phyloP scores from a whole-genome alignment of 148 eudicot species.

The Chenopodium berlandieri region DNA sequence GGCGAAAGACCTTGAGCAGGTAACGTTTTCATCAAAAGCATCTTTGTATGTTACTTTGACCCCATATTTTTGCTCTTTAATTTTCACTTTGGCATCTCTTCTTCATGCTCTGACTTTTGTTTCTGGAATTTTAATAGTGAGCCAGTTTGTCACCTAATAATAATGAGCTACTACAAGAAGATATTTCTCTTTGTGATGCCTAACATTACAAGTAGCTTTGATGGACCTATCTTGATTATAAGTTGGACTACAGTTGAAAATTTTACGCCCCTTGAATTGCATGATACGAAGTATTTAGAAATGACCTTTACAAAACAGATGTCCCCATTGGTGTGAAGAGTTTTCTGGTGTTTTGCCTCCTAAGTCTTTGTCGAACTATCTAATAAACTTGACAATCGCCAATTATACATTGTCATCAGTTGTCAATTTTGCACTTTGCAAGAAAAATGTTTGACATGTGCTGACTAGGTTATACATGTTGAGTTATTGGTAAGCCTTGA shows the following conservation, averaged over 20 bases:
- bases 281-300: background rate
- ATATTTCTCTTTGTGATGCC: background rate
- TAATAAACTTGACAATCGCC: background rate
- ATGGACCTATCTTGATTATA: background rate
- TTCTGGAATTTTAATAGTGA: background rate
- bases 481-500: background rate
- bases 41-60: background rate
- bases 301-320: background rate
- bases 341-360: background rate
- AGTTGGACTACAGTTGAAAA: background rate
- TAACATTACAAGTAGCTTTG: background rate
- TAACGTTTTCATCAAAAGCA: conserved; percentile 17
- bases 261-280: background rate
- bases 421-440: background rate
- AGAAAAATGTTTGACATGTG: background rate
- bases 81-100: background rate
- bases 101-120: background rate
- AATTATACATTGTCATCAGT: too few species aligned
- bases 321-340: background rate
- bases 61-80: background rate
- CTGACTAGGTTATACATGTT: background rate
- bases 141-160: background rate
- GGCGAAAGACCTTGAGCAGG: conserved; percentile 91
- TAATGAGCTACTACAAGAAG: background rate
- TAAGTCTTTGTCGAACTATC: background rate